Evolutionary conservation across 1,139 yeast genomes (phyloP).

Genomic region (Kurtzmaniella natalensis): DNA sequence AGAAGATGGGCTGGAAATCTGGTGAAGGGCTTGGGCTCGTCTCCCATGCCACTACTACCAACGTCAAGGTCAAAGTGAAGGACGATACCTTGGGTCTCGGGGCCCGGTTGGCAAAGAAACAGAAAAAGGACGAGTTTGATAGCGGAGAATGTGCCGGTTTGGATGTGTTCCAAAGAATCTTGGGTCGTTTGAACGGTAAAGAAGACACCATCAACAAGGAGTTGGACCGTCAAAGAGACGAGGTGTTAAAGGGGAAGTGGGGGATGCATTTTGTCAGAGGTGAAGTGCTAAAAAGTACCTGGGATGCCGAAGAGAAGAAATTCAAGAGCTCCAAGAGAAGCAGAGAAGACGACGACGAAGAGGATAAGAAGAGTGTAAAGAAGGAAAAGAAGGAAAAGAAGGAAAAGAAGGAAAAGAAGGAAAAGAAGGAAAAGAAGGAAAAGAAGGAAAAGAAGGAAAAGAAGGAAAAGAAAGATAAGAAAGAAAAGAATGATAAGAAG

Average conservation of each 20-base stretch:
- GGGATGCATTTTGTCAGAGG: conserved; percentile 87
- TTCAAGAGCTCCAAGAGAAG: conserved; percentile 11
- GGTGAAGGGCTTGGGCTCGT: conserved; percentile 83
- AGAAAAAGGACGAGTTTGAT: conserved; percentile 50
- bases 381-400: conserved; percentile 14
- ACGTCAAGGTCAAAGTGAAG: conserved; percentile 76
- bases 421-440: conserved; percentile 17
- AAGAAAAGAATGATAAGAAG: conserved; percentile 7
- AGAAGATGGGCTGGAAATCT: conserved; percentile 85
- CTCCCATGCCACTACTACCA: conserved; percentile 63
- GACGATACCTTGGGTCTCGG: conserved; percentile 86
- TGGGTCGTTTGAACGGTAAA: conserved; percentile 81
- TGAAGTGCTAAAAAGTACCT: conserved; percentile 75
- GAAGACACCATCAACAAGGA: conserved; percentile 57
- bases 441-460: conserved; percentile 14
- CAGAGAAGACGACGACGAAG: conserved; percentile 10
- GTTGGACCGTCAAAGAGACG: conserved; percentile 61
- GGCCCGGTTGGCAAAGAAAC: conserved; percentile 60
- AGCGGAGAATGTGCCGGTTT: conserved; percentile 86
- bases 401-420: conserved; percentile 13
- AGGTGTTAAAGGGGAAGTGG: conserved; percentile 72
- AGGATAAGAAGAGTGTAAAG: conserved; percentile 17
- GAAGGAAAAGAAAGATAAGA: conserved; percentile 7
- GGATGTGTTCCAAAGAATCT: conserved; percentile 85
- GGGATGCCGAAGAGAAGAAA: conserved; percentile 48